Conservation (phyloP, 2,329 filamentous ascomycete genomes). For the Phialemonium atrogriseum region DNA sequence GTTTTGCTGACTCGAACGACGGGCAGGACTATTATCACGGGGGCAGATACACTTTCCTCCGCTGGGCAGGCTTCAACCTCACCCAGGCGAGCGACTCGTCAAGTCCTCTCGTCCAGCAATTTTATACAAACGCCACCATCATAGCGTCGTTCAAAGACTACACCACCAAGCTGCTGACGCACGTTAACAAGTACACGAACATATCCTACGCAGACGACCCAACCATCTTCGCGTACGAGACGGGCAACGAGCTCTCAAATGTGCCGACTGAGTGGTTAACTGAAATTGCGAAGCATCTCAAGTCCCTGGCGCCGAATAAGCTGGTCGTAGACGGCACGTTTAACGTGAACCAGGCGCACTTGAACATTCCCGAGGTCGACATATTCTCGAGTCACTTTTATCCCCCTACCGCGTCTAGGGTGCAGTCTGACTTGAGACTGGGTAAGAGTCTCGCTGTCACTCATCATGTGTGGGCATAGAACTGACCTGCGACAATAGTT, state of each 20-base stretch:
- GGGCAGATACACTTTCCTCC: slow-evolving; percentile 38
- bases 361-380: slow-evolving; percentile 32
- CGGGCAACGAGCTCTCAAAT: slow-evolving; percentile 38
- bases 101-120: slow-evolving; percentile 32
- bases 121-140: slow-evolving; percentile 35
- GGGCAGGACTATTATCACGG: slow-evolving; percentile 43
- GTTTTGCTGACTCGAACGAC: too few species aligned
- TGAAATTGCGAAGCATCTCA: slow-evolving; percentile 32
- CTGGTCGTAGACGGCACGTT: slow-evolving; percentile 38
- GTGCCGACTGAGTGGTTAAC: slow-evolving; percentile 32
- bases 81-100: slow-evolving; percentile 22
- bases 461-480: not conserved
- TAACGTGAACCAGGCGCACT: slow-evolving; percentile 33
- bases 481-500: slow-evolving; percentile 14
- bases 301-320: slow-evolving; percentile 32
- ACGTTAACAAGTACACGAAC: slow-evolving; percentile 36
- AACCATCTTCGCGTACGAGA: slow-evolving; percentile 40
- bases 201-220: slow-evolving; percentile 38
- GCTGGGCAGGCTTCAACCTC: slow-evolving; percentile 35
- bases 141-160: slow-evolving; percentile 35
- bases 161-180: slow-evolving; percentile 32
- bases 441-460: slow-evolving; percentile 7
- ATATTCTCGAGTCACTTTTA: slow-evolving; percentile 40
- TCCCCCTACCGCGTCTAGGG: slow-evolving; percentile 27
- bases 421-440: slow-evolving; percentile 22